A percentile compares a stretch with the other conserved stretches of the same genome.
Evolutionary conservation across 768 basidiomycete species (phyloP).

Genomic region (Omphalotus guepiniiformis): DNA sequence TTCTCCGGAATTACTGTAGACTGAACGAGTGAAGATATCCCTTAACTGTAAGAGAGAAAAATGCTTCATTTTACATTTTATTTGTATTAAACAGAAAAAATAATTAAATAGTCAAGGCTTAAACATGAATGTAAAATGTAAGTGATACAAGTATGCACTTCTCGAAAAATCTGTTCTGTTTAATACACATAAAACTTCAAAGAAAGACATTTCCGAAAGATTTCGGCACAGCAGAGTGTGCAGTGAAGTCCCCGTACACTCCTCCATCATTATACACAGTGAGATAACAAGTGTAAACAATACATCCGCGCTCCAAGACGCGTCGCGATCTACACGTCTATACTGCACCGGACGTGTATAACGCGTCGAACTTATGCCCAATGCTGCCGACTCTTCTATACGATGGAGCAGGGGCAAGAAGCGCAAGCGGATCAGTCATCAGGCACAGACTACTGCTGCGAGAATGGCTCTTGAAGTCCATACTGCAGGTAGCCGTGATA

Average conservation of each 20-base stretch:
- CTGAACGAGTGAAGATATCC: too few relatives aligned
- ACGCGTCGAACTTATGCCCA: neutral
- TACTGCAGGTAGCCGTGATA: neutral
- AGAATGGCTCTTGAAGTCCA: neutral
- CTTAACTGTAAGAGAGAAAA: too few relatives aligned
- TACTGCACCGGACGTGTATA: neutral
- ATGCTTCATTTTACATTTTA: too few relatives aligned
- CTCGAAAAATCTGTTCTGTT: too few relatives aligned
- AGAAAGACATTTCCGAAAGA: too few relatives aligned
- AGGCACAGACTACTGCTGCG: neutral
- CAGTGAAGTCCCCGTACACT: neutral
- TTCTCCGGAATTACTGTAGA: too few relatives aligned
- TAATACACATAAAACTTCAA: too few relatives aligned
- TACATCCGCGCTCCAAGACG: neutral
- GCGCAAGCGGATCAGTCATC: neutral
- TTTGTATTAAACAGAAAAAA: too few relatives aligned
- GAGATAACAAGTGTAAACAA: neutral
- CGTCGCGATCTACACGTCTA: neutral
- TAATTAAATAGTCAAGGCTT: too few relatives aligned
- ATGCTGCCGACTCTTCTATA: neutral
- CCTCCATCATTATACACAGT: neutral
- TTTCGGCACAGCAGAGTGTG: neutral
- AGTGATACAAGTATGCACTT: too few relatives aligned
- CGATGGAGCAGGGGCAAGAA: neutral
- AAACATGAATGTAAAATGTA: too few relatives aligned